phyloP scores from a whole-genome alignment of 768 basidiomycete species.

The Tylopilus balloui region DNA sequence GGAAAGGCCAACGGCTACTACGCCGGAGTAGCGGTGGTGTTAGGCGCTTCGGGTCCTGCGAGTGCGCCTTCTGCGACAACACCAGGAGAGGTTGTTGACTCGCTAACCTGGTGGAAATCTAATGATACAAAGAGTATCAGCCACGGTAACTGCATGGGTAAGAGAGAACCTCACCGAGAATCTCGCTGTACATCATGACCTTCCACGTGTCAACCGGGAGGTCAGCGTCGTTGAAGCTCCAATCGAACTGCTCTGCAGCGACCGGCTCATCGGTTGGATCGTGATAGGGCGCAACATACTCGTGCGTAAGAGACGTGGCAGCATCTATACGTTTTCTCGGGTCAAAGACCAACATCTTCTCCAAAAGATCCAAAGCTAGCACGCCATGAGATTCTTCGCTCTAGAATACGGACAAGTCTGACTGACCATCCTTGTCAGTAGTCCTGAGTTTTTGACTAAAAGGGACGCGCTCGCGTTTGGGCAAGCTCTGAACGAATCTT shows the following conservation, averaged over 20 bases:
- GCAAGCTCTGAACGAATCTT: constrained; percentile 96
- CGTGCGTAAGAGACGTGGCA: constrained; percentile 81
- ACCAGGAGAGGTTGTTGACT: constrained; percentile 37
- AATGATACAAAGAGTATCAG: not conserved
- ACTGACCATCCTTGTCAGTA: constrained; percentile 77
- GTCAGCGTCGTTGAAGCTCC: constrained; percentile 99
- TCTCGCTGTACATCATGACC: constrained; percentile 99
- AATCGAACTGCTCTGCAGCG: constrained; percentile 93
- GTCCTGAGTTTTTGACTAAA: constrained; percentile 92
- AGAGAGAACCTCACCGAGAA: constrained; percentile 63
- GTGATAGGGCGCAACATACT: constrained; percentile 96
- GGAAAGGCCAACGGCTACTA: constrained; percentile 8
- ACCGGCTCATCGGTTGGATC: constrained; percentile 97
- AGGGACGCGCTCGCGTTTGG: constrained; percentile 92
- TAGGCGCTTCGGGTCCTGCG: constrained; percentile 51
- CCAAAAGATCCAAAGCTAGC: constrained; percentile 87
- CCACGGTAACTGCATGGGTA: not conserved
- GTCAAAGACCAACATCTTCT: constrained; percentile 99
- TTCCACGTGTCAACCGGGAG: constrained; percentile 99
- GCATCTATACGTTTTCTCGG: constrained; percentile 96
- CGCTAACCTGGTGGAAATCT: constrained; percentile 83
- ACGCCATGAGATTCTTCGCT: constrained; percentile 2
- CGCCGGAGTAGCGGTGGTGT: constrained; percentile 8
- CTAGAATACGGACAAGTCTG: not conserved
- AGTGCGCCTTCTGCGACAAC: constrained; percentile 58